Percentiles rank a stretch among this genome's conserved stretches.
Evolutionary conservation across 805 yeast species (phyloP).

Genomic region (Zygoascus biomembranicola): DNA sequence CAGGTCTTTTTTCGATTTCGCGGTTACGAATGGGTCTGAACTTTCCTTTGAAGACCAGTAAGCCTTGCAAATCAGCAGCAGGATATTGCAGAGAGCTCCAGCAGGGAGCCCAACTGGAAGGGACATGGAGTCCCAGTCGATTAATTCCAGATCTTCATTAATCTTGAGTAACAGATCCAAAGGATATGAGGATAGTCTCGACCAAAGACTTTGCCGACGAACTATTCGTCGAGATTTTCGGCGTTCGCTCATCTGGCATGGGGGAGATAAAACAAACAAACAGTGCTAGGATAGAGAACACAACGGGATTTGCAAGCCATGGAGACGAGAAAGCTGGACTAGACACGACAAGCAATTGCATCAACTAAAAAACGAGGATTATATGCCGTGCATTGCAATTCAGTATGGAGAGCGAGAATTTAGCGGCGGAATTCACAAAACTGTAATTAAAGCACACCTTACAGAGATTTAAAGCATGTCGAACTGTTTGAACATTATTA

Average conservation of each 20-base stretch:
- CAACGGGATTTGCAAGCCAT: no score
- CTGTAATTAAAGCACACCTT: no score
- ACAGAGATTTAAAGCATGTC: no score
- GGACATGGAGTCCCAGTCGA: slow-evolving; percentile 25
- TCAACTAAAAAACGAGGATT: no score
- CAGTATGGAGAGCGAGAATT: no score
- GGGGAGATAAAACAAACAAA: no score
- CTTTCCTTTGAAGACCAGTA: slow-evolving; percentile 3
- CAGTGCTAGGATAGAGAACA: no score
- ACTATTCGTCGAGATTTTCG: neutral
- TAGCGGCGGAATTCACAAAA: no score
- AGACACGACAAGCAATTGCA: no score
- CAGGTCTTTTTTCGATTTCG: slow-evolving; percentile 3
- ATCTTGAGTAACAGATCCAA: slow-evolving; percentile 20
- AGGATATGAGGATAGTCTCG: slow-evolving; percentile 14
- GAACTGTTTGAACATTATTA: no score
- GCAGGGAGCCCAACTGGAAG: slow-evolving; percentile 15
- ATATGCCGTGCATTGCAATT: no score
- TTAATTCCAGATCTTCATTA: slow-evolving; percentile 20
- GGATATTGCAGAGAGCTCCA: slow-evolving; percentile 14
- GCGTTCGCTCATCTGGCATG: neutral
- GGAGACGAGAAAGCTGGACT: no score
- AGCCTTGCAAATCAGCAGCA: slow-evolving; percentile 15
- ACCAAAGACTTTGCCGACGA: slow-evolving; percentile 4
- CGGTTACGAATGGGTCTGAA: neutral